Percentiles rank a stretch among this genome's conserved stretches.
Conservation (phyloP, 176 grass and related monocot genomes). For the Panicum miliaceum region DNA sequence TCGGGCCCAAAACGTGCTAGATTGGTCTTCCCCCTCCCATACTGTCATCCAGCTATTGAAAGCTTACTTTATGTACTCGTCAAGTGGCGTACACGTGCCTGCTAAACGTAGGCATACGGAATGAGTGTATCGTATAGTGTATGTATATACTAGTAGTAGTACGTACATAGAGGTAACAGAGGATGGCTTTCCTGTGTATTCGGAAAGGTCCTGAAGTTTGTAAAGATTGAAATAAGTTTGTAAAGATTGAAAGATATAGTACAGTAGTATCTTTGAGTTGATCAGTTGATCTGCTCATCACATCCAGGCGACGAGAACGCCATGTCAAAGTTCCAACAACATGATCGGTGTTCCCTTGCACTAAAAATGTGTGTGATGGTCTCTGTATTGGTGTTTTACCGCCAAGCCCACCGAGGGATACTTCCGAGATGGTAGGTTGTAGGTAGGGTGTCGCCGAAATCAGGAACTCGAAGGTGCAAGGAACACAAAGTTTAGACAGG, state of each 20-base stretch:
- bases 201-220: background rate
- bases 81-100: background rate
- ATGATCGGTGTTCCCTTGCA: background rate
- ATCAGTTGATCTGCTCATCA: background rate
- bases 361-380: background rate
- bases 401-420: too few relatives aligned
- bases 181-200: background rate
- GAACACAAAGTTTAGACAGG: too few relatives aligned
- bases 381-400: too few relatives aligned
- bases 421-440: too few relatives aligned
- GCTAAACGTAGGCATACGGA: constrained; percentile 6
- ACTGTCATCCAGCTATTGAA: background rate
- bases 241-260: background rate
- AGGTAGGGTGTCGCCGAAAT: too few relatives aligned
- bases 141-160: background rate
- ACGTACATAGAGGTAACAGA: background rate
- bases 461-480: too few relatives aligned
- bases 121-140: background rate
- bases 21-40: background rate
- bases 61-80: background rate
- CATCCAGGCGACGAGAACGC: too few relatives aligned
- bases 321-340: background rate
- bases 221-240: too few relatives aligned
- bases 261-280: background rate
- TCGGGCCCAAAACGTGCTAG: constrained; percentile 85